A percentile compares a stretch with the other conserved stretches of the same genome.
Conservation (phyloP, 2,329 filamentous ascomycete genomes). For the Colletotrichum navitas region DNA sequence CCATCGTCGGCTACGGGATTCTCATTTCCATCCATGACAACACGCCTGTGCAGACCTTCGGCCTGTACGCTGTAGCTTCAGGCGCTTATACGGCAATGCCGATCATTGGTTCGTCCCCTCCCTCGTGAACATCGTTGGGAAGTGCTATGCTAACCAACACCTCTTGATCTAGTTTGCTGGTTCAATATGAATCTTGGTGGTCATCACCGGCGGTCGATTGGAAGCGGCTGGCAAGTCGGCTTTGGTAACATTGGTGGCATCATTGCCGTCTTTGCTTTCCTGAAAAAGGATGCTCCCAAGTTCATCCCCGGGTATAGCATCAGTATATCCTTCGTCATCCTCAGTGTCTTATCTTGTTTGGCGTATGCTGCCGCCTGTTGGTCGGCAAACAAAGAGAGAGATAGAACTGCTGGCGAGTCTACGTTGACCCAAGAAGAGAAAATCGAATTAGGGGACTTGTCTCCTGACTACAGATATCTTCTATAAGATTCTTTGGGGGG, state of each 20-base stretch:
- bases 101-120: constrained; percentile 62
- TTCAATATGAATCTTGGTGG: constrained; percentile 84
- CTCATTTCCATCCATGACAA: constrained; percentile 79
- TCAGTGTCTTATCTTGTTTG: constrained; percentile 73
- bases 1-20: constrained; percentile 81
- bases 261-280: constrained; percentile 79
- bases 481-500: constrained; percentile 51
- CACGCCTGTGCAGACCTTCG: constrained; percentile 77
- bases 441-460: constrained; percentile 70
- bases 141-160: background rate
- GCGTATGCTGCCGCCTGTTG: constrained; percentile 71
- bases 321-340: constrained; percentile 77
- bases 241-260: constrained; percentile 87
- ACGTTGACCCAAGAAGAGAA: constrained; percentile 71
- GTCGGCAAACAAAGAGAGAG: constrained; percentile 71
- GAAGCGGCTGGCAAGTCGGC: constrained; percentile 81
- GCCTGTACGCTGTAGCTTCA: constrained; percentile 84
- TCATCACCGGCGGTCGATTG: constrained; percentile 77
- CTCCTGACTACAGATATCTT: constrained; percentile 70
- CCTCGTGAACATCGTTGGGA: no score
- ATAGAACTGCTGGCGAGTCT: constrained; percentile 59
- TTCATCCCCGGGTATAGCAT: constrained; percentile 84
- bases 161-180: constrained; percentile 71
- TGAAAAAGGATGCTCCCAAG: constrained; percentile 73
- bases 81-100: constrained; percentile 92